Conservation (phyloP, 805 yeast genomes). For the Clavispora santaluciae region DNA sequence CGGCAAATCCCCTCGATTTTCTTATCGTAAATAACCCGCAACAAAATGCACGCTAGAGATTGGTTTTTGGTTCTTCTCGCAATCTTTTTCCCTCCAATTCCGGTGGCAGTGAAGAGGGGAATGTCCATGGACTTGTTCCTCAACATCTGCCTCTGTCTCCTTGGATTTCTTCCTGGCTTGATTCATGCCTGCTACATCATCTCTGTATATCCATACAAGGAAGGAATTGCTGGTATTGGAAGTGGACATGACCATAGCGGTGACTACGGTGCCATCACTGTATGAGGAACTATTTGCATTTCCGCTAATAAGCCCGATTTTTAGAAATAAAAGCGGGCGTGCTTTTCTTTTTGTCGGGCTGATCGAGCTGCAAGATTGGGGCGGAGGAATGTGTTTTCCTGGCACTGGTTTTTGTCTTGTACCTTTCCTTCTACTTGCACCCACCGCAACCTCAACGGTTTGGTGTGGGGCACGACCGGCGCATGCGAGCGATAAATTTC, state of each 20-base stretch:
- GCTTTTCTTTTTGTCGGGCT: background rate
- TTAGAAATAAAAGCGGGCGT: too few relatives aligned
- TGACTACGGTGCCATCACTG: constrained; percentile 7
- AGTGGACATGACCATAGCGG: constrained; percentile 25
- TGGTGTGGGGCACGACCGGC: too few relatives aligned
- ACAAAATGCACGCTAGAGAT: constrained; percentile 43
- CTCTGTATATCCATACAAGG: constrained; percentile 57
- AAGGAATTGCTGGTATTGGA: constrained; percentile 22
- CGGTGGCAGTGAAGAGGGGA: constrained; percentile 72
- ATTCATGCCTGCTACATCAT: constrained; percentile 77
- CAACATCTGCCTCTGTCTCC: constrained; percentile 62
- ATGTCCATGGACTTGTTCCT: constrained; percentile 66
- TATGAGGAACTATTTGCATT: background rate
- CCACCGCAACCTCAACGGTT: too few relatives aligned
- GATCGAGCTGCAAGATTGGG: too few relatives aligned
- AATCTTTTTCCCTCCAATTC: constrained; percentile 69
- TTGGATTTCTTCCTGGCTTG: constrained; percentile 76
- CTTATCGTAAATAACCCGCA: too few relatives aligned
- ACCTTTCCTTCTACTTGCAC: background rate
- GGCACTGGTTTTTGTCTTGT: too few relatives aligned
- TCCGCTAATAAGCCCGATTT: too few relatives aligned
- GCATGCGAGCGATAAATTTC: background rate
- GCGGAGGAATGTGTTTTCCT: too few relatives aligned
- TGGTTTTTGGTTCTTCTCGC: constrained; percentile 66
- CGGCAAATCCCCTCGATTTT: background rate